Conservation (phyloP, 2,329 filamentous ascomycete species). For the Chrysosporium keratinophilum region DNA sequence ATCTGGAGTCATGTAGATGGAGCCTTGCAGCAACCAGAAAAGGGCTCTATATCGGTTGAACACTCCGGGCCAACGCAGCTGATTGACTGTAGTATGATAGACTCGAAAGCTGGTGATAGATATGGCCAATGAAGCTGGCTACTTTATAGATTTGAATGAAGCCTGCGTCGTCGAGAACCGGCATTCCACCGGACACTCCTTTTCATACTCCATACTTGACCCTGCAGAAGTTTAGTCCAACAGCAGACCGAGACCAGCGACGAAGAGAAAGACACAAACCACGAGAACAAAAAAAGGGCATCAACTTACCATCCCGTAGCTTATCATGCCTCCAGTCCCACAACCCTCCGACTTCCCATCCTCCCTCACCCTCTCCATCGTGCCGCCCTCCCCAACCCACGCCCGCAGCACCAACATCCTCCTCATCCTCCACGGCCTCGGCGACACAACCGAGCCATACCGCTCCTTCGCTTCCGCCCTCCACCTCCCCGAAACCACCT, state of each 20-base stretch:
- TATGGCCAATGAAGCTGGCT: no score
- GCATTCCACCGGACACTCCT: background rate
- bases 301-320: background rate
- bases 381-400: conserved; percentile 33
- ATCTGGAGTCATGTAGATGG: no score
- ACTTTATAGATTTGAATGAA: no score
- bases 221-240: no score
- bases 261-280: background rate
- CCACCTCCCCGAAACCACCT: conserved; percentile 64
- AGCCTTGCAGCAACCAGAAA: no score
- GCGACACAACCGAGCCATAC: conserved; percentile 63
- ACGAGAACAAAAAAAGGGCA: background rate
- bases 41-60: no score
- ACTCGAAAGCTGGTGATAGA: no score
- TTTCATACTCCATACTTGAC: background rate
- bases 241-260: no score
- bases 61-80: no score
- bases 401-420: conserved; percentile 66
- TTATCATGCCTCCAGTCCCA: conserved; percentile 27
- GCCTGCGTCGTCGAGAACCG: background rate
- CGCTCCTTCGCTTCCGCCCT: conserved; percentile 57
- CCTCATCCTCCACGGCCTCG: conserved; percentile 73
- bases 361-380: conserved; percentile 32
- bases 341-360: conserved; percentile 38
- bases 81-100: no score